These are phyloP conservation scores for Mucor lusitanicus DNA, from an alignment of 371 early-diverging fungal species.

Conservation along the genomic window DNA sequence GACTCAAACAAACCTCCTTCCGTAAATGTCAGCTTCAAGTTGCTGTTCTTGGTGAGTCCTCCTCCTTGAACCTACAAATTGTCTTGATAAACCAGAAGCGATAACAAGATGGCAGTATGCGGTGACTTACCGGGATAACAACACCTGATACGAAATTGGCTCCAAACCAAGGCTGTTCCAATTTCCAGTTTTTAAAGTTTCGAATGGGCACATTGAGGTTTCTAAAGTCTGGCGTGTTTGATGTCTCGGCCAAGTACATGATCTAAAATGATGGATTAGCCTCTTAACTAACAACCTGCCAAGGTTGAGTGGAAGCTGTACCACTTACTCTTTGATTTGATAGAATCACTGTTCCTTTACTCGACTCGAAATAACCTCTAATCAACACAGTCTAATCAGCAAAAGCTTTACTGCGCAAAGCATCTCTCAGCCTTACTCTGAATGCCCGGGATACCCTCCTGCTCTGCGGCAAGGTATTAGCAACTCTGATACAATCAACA, in stretches of 20 bases:
- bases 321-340: constrained; percentile 52
- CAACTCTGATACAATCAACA: background rate
- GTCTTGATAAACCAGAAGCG: background rate
- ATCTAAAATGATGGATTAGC: constrained; percentile 17
- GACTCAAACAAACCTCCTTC: constrained; percentile 48
- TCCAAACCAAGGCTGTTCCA: constrained; percentile 62
- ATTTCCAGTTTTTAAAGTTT: constrained; percentile 43
- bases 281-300: background rate
- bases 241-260: constrained; percentile 35
- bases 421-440: constrained; percentile 20
- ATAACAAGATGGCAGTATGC: background rate
- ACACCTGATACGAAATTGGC: constrained; percentile 53
- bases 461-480: constrained; percentile 1
- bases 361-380: constrained; percentile 34
- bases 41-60: constrained; percentile 40
- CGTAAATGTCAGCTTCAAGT: constrained; percentile 44
- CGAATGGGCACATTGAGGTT: constrained; percentile 50
- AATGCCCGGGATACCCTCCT: constrained; percentile 45
- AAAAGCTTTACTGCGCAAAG: background rate
- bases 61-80: constrained; percentile 46
- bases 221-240: constrained; percentile 25
- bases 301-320: background rate
- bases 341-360: constrained; percentile 35
- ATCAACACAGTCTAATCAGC: background rate
- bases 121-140: constrained; percentile 43